Conservation (phyloP, 352 stramenopile species). For the Phytophthora pseudosyringae region DNA sequence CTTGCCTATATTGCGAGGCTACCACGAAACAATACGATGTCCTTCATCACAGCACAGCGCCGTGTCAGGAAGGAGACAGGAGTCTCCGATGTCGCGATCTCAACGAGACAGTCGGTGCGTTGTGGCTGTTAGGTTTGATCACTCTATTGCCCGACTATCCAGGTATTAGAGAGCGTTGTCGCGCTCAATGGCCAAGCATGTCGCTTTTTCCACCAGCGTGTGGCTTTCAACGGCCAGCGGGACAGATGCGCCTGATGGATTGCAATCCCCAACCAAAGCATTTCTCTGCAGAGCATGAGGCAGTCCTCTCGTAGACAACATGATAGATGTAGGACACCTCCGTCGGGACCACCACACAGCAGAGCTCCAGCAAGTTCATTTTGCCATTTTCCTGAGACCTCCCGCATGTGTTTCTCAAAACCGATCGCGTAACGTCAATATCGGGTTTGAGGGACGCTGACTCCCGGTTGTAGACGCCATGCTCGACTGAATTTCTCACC, state of each 20-base stretch:
- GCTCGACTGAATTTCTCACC: conserved; percentile 19
- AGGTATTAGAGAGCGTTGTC: neutral
- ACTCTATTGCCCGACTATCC: conserved; percentile 23
- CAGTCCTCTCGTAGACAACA: neutral
- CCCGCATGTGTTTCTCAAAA: neutral
- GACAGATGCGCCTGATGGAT: conserved; percentile 21
- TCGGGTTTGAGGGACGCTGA: conserved; percentile 22
- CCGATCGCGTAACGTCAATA: conserved; percentile 1
- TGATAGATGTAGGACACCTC: too few relatives aligned
- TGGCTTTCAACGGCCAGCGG: conserved; percentile 11
- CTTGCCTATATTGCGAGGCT: too few relatives aligned
- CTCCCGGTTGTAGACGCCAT: conserved; percentile 20
- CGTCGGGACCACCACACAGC: too few relatives aligned
- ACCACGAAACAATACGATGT: too few relatives aligned
- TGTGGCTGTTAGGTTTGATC: conserved; percentile 12
- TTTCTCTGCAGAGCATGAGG: conserved; percentile 2
- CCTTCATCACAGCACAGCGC: neutral
- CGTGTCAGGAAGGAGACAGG: neutral
- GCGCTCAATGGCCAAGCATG: conserved; percentile 1
- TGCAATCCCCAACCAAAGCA: conserved; percentile 3
- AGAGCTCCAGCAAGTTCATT: too few relatives aligned
- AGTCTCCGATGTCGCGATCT: neutral
- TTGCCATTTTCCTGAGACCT: too few relatives aligned
- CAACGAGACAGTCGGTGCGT: conserved; percentile 12
- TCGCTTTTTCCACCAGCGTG: neutral